Base-by-base conservation (phyloP, 371 early-diverging fungal species). In the Apophysomyces elegans region DNA sequence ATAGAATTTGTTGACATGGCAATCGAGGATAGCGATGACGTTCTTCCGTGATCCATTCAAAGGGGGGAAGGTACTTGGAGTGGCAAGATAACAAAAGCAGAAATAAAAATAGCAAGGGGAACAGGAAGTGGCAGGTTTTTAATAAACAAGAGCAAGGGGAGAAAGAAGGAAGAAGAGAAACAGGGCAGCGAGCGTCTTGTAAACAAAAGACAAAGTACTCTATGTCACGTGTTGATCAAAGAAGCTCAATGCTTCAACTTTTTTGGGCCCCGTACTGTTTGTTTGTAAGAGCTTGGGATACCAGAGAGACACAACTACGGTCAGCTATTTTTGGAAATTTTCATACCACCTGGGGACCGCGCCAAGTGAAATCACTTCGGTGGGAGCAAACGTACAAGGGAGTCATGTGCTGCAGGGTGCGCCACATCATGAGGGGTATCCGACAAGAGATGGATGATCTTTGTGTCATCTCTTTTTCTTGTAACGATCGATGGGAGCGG, bases 1-100 rank as follows among this genome's bases (percentile, higher is more conserved):
- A 64, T 36, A 37, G 64, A 43, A 14, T 75, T 69, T 61, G 75
- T 62, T 37, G 72, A 72, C 14, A 72, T 69, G 32, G 68, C 64
- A 59, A 74, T 58, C 45, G 70, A 67, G 14, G 65, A 59, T n/a
- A 65, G 47, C 9, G 70, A 64, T 37, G 41, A 63, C 18, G 58
- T 56, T 43, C 63, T 65, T 11, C 66, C 69, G 37, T 72, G 37
- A 56, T 69, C 69, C 73, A 72, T 72, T 50, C 21, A n/a, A 26
- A 26, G 32, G 54, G 54, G 21, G 54, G 2, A 21, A 41, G 21
- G 9, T 18, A 45, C 12, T 21, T 7, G 9, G 54, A 50, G 54
- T 50, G 54, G 54, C 54, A 26, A 50, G n/a, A 50, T 21, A 50
- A 16, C 7, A 21, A 21, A 50, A 50, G 21, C 21, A 50, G 54